Percentiles rank a stretch among this genome's conserved stretches.
Conservation (phyloP, 805 yeast species). For the Lachancea meyersii region DNA sequence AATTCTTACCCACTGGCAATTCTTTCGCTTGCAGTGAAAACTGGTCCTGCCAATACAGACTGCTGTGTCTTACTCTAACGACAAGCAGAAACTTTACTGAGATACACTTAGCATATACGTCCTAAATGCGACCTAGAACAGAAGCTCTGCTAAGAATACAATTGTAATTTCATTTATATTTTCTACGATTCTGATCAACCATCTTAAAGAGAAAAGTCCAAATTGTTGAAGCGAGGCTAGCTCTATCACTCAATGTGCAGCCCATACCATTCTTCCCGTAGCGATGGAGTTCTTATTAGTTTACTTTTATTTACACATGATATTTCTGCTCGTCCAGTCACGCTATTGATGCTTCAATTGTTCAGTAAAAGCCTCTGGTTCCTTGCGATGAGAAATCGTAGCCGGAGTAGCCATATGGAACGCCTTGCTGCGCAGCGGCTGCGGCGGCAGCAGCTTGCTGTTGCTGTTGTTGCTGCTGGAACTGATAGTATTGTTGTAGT, state of each 20-base stretch:
- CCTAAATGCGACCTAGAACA: no score
- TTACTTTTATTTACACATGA: constrained; percentile 7
- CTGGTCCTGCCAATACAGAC: no score
- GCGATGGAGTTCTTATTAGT: neutral
- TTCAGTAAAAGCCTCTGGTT: constrained; percentile 31
- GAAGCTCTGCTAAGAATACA: no score
- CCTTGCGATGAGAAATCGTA: constrained; percentile 32
- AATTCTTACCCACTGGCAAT: no score
- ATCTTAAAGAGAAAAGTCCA: no score
- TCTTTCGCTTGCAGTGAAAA: no score
- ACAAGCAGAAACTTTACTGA: no score
- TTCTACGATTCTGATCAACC: no score
- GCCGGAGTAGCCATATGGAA: constrained; percentile 30
- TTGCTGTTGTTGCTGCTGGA: constrained; percentile 24
- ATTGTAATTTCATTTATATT: no score
- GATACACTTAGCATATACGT: no score
- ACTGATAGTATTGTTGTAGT: constrained; percentile 32
- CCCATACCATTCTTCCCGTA: neutral
- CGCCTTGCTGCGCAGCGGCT: constrained; percentile 27
- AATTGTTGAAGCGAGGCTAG: no score
- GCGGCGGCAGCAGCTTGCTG: constrained; percentile 22
- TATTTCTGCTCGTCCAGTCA: neutral
- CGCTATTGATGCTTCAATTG: neutral
- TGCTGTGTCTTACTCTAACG: neutral
- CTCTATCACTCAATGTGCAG: no score